Evolutionary conservation across 768 basidiomycete species (phyloP), one percentile per base, ranked within the genome.

Genomic region (Leccinum variicolor): DNA sequence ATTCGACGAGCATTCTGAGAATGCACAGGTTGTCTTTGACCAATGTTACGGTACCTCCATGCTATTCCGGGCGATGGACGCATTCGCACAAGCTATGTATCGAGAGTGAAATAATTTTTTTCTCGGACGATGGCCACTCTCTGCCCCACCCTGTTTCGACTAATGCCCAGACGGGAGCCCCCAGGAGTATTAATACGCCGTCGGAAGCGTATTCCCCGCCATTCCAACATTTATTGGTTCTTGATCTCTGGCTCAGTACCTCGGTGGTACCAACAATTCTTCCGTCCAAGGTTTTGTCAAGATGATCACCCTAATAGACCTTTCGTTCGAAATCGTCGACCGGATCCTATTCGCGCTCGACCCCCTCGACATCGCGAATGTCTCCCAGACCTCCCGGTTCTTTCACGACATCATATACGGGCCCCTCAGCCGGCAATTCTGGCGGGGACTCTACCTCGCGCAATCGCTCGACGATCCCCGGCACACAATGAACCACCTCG

Each of bases 391-490:
- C 13, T 84, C 80, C 62, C 73, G 70, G 4, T 59, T 64, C 15
- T 73, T 81, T 51, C 70, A 75, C 54, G 64, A 62, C 3, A 60
- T 84, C 56, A 69, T 89, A 23, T 85, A 86, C 62, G 70, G 71
- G 9, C 76, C 81, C 60, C 74, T 81, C 50, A 34, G 55, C 33
- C 60, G 57, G 6, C 68, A 59, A 28, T 71, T 89, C 36, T 91
- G 89, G 89, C 79, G 85, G 8, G 72, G 70, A 9, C 75, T 90
- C 6, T 91, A 89, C 69, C 83, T 91, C 45, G 63, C 71, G 1
- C 80, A 84, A 55, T 76, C 80, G 0, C 77, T 88, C 55, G 89
- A 90, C 57, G 86, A 90, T 62, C 87, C 84, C 1, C 74, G 84
- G 9, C 52, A 54, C n/a, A 80, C 84, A 48, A 63, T 81, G 6